phyloP scores from a whole-genome alignment of 768 basidiomycete genomes.

The Kwoniella shandongensis region DNA sequence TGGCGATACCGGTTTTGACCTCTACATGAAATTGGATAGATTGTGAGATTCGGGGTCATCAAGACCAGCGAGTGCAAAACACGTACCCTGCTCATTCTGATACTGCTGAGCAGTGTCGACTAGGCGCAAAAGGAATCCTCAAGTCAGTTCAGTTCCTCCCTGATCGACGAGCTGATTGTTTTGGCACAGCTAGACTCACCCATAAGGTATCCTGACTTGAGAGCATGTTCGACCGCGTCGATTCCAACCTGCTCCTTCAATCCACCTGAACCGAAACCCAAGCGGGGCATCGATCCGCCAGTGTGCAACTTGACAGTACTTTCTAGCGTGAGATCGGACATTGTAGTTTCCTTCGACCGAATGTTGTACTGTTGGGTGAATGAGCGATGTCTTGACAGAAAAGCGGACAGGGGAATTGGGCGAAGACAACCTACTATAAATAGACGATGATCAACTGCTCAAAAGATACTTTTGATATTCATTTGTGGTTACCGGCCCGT shows the following conservation, averaged over 20 bases:
- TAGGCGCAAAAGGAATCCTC: background rate
- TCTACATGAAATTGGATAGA: background rate
- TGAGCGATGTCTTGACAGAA: too few species aligned
- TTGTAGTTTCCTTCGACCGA: background rate
- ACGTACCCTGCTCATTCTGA: conserved; percentile 43
- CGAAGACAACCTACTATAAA: too few species aligned
- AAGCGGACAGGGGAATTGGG: too few species aligned
- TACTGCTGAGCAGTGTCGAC: conserved; percentile 41
- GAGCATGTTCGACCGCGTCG: conserved; percentile 14
- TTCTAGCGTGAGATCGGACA: conserved; percentile 2
- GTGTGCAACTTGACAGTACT: conserved; percentile 17
- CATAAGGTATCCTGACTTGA: conserved; percentile 20
- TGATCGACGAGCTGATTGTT: too few species aligned
- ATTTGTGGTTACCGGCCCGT: too few species aligned
- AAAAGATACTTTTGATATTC: too few species aligned
- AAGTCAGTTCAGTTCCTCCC: too few species aligned
- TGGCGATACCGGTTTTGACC: conserved; percentile 9
- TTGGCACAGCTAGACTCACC: too few species aligned
- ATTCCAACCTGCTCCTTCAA: conserved; percentile 17
- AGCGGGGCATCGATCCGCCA: conserved; percentile 17
- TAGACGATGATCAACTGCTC: too few species aligned
- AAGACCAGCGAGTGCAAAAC: background rate
- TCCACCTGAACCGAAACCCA: conserved; percentile 21
- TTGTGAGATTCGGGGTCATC: background rate
- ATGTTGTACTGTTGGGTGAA: background rate